phyloP scores from a whole-genome alignment of 2,329 filamentous ascomycete species.

The Fusarium sp. region DNA sequence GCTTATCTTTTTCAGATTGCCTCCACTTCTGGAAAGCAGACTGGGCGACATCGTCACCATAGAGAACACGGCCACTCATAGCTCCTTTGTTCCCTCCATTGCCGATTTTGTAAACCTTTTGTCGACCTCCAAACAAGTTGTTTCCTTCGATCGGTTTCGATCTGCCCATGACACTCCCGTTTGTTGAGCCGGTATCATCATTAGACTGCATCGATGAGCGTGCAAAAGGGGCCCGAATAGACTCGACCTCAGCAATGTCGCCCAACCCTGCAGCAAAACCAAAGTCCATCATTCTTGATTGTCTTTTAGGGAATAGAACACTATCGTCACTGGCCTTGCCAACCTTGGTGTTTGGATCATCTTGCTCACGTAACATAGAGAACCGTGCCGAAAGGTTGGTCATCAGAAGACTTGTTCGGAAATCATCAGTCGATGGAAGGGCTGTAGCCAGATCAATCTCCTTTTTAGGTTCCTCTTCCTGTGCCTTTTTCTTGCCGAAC shows the following conservation, averaged over 20 bases:
- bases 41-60: constrained; percentile 84
- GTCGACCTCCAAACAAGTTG: constrained; percentile 89
- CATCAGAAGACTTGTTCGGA: constrained; percentile 95
- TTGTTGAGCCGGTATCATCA: constrained; percentile 74
- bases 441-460: constrained; percentile 77
- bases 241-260: constrained; percentile 92
- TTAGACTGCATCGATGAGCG: constrained; percentile 72
- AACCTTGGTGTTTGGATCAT: constrained; percentile 86
- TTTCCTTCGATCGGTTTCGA: constrained; percentile 88
- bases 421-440: constrained; percentile 85
- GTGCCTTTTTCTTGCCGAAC: constrained; percentile 65
- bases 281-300: constrained; percentile 79
- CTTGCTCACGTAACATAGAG: constrained; percentile 95
- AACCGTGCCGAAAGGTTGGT: constrained; percentile 93
- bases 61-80: constrained; percentile 75
- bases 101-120: constrained; percentile 92
- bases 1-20: constrained; percentile 64
- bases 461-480: constrained; percentile 65
- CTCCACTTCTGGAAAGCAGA: constrained; percentile 85
- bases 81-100: constrained; percentile 58
- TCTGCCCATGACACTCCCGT: constrained; percentile 81
- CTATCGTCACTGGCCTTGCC: constrained; percentile 97
- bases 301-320: constrained; percentile 82
- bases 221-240: constrained; percentile 70
- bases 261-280: constrained; percentile 67